These are phyloP conservation scores for Phytophthora pluvialis DNA, from an alignment of 352 stramenopile genomes.

Conservation along the genomic window DNA sequence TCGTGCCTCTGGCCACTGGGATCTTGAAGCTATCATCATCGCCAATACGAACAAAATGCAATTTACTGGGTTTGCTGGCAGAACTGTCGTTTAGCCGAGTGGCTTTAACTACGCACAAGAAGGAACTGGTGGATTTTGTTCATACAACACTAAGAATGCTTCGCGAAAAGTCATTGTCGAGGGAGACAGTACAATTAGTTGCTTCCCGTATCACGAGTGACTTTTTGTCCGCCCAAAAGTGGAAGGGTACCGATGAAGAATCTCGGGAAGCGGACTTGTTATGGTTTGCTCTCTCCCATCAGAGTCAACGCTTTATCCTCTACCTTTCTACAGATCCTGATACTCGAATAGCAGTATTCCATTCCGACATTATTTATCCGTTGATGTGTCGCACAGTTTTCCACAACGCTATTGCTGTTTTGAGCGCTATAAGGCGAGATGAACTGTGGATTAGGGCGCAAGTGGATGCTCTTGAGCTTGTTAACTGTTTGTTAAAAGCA, in stretches of 20 bases:
- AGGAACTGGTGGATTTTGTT: conserved; percentile 10
- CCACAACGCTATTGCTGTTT: conserved; percentile 11
- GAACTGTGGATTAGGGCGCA: conserved; percentile 7
- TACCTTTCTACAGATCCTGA: neutral
- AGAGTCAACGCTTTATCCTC: conserved; percentile 13
- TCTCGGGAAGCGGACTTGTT: neutral
- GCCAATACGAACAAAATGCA: conserved; percentile 5
- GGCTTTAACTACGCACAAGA: neutral
- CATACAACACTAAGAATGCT: neutral
- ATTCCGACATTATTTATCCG: conserved; percentile 20
- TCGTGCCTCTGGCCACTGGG: conserved; percentile 3
- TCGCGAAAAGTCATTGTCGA: neutral
- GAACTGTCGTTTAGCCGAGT: conserved; percentile 2
- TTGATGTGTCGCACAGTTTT: conserved; percentile 19
- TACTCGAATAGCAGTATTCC: conserved; percentile 1
- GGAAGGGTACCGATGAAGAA: neutral
- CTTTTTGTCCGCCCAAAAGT: conserved; percentile 19
- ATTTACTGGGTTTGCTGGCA: conserved; percentile 19
- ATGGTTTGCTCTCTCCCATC: conserved; percentile 10
- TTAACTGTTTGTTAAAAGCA: neutral
- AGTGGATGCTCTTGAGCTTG: conserved; percentile 4
- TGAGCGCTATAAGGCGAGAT: neutral
- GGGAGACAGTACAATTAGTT: neutral
- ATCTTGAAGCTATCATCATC: conserved; percentile 6
- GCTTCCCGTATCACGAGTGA: neutral